phyloP scores from a whole-genome alignment of 2,329 filamentous ascomycete species.

The Aschersonia sp. region DNA sequence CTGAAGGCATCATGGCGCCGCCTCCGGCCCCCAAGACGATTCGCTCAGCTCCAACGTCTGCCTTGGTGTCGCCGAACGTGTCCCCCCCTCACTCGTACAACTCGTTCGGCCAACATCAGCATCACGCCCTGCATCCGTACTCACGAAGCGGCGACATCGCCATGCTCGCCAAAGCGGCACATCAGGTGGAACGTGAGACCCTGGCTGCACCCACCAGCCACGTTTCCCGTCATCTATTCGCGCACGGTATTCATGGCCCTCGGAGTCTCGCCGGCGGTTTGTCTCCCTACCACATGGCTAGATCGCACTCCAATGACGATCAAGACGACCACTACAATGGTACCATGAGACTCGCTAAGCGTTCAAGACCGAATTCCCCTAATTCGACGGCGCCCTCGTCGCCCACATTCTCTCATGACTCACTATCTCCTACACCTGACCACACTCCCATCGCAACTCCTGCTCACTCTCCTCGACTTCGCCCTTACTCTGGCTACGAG shows the following conservation, averaged over 20 bases:
- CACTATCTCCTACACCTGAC: slow-evolving; percentile 86
- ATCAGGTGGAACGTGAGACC: slow-evolving; percentile 47
- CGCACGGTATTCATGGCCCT: slow-evolving; percentile 30
- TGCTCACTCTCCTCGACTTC: slow-evolving; percentile 82
- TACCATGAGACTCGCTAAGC: slow-evolving; percentile 60
- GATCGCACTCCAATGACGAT: slow-evolving; percentile 68
- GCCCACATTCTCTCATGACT: slow-evolving; percentile 92
- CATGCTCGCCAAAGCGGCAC: slow-evolving; percentile 45
- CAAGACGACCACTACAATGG: slow-evolving; percentile 63
- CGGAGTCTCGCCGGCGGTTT: slow-evolving; percentile 59
- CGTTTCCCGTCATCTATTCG: slow-evolving; percentile 35
- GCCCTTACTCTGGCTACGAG: slow-evolving; percentile 65
- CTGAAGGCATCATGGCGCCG: slow-evolving; percentile 63
- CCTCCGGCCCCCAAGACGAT: slow-evolving; percentile 63
- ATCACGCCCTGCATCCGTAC: slow-evolving; percentile 33
- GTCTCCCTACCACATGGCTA: slow-evolving; percentile 86
- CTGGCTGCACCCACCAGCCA: slow-evolving; percentile 25
- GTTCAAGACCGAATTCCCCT: slow-evolving; percentile 84
- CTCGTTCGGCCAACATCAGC: slow-evolving; percentile 44
- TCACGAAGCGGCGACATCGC: slow-evolving; percentile 38
- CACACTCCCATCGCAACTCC: slow-evolving; percentile 97
- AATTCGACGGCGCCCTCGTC: slow-evolving; percentile 93
- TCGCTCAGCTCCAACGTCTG: slow-evolving; percentile 76
- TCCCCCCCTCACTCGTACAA: slow-evolving; percentile 86
- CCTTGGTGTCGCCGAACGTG: slow-evolving; percentile 84